Percentiles rank a stretch among this genome's conserved stretches.
These are phyloP conservation scores for Fusarium piperis DNA, from an alignment of 2,329 filamentous ascomycete genomes.

Conservation along the genomic window DNA sequence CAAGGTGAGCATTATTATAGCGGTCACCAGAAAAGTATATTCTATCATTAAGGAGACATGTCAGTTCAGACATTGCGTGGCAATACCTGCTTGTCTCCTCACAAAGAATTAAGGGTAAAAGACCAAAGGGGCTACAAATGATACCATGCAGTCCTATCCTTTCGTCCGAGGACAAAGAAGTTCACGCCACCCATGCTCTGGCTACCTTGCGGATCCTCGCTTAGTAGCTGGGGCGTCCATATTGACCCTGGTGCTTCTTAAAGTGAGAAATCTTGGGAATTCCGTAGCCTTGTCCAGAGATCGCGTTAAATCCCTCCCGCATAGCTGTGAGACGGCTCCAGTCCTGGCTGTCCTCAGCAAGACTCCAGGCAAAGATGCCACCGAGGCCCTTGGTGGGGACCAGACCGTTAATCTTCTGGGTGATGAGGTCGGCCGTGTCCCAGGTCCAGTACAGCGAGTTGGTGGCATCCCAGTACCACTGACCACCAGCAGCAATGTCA, in stretches of 20 bases:
- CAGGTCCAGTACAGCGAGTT: constrained; percentile 64
- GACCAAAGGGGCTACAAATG: neutral
- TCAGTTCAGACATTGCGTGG: neutral
- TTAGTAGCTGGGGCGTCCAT: neutral
- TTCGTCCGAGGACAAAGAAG: neutral
- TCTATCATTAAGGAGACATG: neutral
- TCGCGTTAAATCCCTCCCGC: constrained; percentile 37
- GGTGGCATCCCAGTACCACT: constrained; percentile 63
- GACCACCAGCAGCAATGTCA: constrained; percentile 60
- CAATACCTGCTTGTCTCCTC: neutral
- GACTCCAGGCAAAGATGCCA: constrained; percentile 64
- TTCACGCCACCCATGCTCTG: neutral
- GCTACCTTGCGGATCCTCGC: neutral
- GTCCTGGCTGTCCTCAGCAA: constrained; percentile 59
- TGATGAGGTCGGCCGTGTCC: constrained; percentile 61
- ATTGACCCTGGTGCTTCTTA: neutral
- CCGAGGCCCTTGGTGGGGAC: constrained; percentile 52
- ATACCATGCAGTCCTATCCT: neutral
- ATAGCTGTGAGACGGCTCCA: constrained; percentile 57
- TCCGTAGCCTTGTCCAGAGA: neutral
- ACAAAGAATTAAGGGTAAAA: neutral
- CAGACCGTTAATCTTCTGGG: constrained; percentile 59
- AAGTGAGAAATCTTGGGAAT: neutral
- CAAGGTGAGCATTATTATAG: neutral
- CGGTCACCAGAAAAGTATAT: neutral